Evolutionary conservation across 352 stramenopile species (phyloP).

Genomic region (Phytopythium cucurbitacearum): DNA sequence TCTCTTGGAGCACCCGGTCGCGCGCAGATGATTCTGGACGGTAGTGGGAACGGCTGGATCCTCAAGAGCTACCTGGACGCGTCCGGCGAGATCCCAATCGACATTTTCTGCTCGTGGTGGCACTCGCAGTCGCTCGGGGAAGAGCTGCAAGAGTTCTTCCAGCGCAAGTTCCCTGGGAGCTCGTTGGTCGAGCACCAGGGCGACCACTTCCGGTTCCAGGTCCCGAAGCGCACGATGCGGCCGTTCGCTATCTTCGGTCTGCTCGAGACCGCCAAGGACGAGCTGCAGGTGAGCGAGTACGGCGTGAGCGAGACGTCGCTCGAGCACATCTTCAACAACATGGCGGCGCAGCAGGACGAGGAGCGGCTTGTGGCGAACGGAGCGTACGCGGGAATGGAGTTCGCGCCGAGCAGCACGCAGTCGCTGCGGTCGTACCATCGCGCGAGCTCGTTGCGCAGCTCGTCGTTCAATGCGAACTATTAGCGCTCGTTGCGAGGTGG

Average conservation of each 20-base stretch:
- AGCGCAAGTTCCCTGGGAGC: slow-evolving; percentile 28
- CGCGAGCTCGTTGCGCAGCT: slow-evolving; percentile 16
- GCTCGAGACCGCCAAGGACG: slow-evolving; percentile 63
- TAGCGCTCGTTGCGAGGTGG: no score
- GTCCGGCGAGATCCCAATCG: slow-evolving; percentile 34
- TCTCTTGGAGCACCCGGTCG: slow-evolving; percentile 29
- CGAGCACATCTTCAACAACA: slow-evolving; percentile 92
- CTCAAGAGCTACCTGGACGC: slow-evolving; percentile 41
- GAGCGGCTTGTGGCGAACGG: slow-evolving; percentile 37
- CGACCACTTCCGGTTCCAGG: slow-evolving; percentile 65
- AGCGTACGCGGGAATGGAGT: slow-evolving; percentile 5
- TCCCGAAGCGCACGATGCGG: slow-evolving; percentile 49
- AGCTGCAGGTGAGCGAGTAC: slow-evolving; percentile 80
- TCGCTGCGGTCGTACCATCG: slow-evolving; percentile 37
- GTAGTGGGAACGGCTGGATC: slow-evolving; percentile 35
- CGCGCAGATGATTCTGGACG: slow-evolving; percentile 29
- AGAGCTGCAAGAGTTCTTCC: slow-evolving; percentile 37
- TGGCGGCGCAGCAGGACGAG: slow-evolving; percentile 77
- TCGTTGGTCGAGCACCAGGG: slow-evolving; percentile 60
- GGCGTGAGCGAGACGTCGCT: slow-evolving; percentile 87
- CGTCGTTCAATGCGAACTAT: no score
- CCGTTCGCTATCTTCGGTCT: slow-evolving; percentile 65
- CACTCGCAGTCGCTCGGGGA: slow-evolving; percentile 34
- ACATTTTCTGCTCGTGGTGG: slow-evolving; percentile 64
- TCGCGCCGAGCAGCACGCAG: slow-evolving; percentile 26